Conservation (phyloP, 1,284 basidiomycete genomes). For the Vanrija sp. region DNA sequence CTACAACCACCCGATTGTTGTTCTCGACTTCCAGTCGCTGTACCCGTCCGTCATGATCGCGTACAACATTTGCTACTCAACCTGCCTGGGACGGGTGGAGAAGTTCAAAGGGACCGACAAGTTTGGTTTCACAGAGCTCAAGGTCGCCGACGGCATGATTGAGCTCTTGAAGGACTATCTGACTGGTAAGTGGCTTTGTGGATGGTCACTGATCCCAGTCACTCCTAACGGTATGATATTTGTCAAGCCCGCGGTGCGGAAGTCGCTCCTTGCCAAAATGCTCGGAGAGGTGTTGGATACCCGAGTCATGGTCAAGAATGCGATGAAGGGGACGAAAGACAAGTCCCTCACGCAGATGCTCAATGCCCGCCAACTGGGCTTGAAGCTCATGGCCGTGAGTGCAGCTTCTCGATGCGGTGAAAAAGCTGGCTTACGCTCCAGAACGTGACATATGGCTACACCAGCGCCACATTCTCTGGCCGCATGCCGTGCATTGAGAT, state of each 20-base stretch:
- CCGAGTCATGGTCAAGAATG: slow-evolving; percentile 95
- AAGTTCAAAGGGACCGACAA: slow-evolving; percentile 84
- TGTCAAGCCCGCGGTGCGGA: slow-evolving; percentile 78
- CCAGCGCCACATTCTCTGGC: slow-evolving; percentile 86
- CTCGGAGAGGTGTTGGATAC: slow-evolving; percentile 88
- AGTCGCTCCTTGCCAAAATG: slow-evolving; percentile 86
- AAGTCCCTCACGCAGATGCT: slow-evolving; percentile 70
- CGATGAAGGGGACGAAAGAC: slow-evolving; percentile 80
- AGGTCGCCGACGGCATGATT: slow-evolving; percentile 65
- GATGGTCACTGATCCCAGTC: slow-evolving; percentile 55
- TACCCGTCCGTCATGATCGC: slow-evolving; percentile 99
- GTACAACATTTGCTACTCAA: slow-evolving; percentile 96
- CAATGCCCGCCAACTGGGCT: slow-evolving; percentile 79
- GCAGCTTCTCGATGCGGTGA: not conserved
- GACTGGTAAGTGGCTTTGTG: slow-evolving; percentile 55
- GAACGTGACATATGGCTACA: slow-evolving; percentile 95
- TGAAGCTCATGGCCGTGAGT: slow-evolving; percentile 66
- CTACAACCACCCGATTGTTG: slow-evolving; percentile 85
- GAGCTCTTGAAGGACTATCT: slow-evolving; percentile 68
- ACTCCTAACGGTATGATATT: slow-evolving; percentile 94
- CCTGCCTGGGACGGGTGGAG: slow-evolving; percentile 82
- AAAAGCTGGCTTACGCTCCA: slow-evolving; percentile 19
- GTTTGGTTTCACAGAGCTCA: slow-evolving; percentile 72
- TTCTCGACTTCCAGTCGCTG: slow-evolving; percentile 91
- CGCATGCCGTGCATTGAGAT: slow-evolving; percentile 98